These are phyloP conservation scores for Scutellaria barbata DNA, from an alignment of 257 asterid species.

Conservation along the genomic window DNA sequence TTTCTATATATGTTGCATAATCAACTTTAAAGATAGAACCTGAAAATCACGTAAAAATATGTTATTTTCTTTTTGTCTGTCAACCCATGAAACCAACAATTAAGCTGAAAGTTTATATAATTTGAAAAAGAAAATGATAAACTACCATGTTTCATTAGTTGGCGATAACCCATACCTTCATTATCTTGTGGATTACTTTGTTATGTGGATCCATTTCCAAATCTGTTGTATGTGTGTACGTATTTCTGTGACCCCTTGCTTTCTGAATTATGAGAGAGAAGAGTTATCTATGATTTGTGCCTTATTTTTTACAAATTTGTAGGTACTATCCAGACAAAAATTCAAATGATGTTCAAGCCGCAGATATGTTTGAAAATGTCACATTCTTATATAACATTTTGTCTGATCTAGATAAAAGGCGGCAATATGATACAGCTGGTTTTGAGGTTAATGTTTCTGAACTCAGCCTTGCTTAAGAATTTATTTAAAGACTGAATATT, in stretches of 20 bases:
- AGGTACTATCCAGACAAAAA: conserved; percentile 99
- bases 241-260: conserved; percentile 7
- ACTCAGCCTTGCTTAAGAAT: conserved; percentile 25
- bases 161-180: no score
- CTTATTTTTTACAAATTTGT: conserved; percentile 28
- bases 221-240: background rate
- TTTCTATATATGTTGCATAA: no score
- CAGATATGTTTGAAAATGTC: conserved; percentile 89
- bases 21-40: no score
- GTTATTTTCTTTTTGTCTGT: no score
- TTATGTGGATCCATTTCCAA: no score
- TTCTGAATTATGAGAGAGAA: conserved; percentile 12
- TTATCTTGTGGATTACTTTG: no score
- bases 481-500: background rate
- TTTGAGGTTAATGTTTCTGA: conserved; percentile 66
- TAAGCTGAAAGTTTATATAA: no score
- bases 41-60: no score
- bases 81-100: no score
- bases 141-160: no score
- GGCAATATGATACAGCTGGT: conserved; percentile 87
- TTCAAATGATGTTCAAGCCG: conserved; percentile 85
- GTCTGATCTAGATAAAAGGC: conserved; percentile 90
- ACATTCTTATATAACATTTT: conserved; percentile 91
- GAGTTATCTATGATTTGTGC: conserved; percentile 34
- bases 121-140: no score